A percentile compares a stretch with the other conserved stretches of the same genome.
phyloP scores from a whole-genome alignment of 2,329 filamentous ascomycete species.

The Paracoccidioides lutzii region DNA sequence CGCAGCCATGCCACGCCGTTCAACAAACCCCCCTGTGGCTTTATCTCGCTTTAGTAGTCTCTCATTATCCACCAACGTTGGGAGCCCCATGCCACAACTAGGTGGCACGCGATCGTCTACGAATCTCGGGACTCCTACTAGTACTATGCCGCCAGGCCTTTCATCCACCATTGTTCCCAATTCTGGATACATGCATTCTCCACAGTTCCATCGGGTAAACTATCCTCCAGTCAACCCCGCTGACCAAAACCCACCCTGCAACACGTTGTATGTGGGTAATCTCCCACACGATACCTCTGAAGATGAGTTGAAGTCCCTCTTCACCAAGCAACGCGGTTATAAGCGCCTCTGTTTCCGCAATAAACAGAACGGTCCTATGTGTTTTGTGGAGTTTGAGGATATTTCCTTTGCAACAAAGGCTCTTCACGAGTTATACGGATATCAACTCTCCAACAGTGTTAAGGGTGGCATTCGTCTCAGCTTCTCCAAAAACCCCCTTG shows the following conservation, averaged over 20 bases:
- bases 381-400: conserved; percentile 96
- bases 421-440: conserved; percentile 77
- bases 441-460: conserved; percentile 74
- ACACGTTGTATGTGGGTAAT: conserved; percentile 96
- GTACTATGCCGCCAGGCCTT: conserved; percentile 46
- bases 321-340: conserved; percentile 86
- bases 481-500: conserved; percentile 94
- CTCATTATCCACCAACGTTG: conserved; percentile 56
- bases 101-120: conserved; percentile 37
- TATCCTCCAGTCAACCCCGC: conserved; percentile 85
- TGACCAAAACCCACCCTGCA: conserved; percentile 94
- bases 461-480: conserved; percentile 91
- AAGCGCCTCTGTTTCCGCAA: conserved; percentile 90
- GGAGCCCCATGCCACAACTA: conserved; percentile 43
- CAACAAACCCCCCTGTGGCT: conserved; percentile 60
- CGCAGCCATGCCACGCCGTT: conserved; percentile 41
- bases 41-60: conserved; percentile 55
- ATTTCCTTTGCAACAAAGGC: conserved; percentile 84
- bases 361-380: conserved; percentile 94
- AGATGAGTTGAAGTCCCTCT: conserved; percentile 87
- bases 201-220: conserved; percentile 49
- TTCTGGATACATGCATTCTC: conserved; percentile 43
- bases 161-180: conserved; percentile 28
- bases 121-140: conserved; percentile 39
- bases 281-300: conserved; percentile 84